These are phyloP conservation scores for Talaromyces marneffei DNA, from an alignment of 2,329 filamentous ascomycete species.

Conservation along the genomic window DNA sequence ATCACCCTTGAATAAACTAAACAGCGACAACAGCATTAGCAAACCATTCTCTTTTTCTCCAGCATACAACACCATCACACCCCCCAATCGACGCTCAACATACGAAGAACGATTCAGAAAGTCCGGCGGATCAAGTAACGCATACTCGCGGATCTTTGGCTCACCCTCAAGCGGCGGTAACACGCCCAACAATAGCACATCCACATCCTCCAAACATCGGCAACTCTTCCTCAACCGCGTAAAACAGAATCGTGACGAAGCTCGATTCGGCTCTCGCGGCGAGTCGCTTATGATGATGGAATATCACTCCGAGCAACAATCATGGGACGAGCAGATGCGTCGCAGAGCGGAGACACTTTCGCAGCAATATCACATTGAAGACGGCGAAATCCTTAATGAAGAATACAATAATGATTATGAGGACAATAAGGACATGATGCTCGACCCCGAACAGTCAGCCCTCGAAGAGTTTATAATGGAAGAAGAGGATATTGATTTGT, in stretches of 20 bases:
- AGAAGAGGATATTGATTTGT: constrained; percentile 30
- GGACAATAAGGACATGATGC: constrained; percentile 13
- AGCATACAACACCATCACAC: background rate
- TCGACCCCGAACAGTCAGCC: constrained; percentile 21
- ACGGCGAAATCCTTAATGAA: constrained; percentile 13
- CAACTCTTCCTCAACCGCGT: constrained; percentile 39
- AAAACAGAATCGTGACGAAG: constrained; percentile 34
- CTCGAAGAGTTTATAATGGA: constrained; percentile 33
- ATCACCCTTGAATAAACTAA: background rate
- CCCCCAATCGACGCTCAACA: constrained; percentile 15
- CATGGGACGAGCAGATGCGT: constrained; percentile 37
- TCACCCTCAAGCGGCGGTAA: constrained; percentile 4
- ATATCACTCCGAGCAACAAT: constrained; percentile 32
- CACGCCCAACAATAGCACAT: constrained; percentile 19
- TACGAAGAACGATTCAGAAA: constrained; percentile 35
- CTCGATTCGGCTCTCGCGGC: constrained; percentile 35
- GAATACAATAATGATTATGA: constrained; percentile 6
- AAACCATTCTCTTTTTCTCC: constrained; percentile 3
- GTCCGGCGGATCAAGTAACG: constrained; percentile 28
- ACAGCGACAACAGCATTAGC: background rate
- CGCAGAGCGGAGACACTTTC: constrained; percentile 26
- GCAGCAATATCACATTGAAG: constrained; percentile 16
- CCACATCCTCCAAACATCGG: constrained; percentile 31
- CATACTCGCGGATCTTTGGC: constrained; percentile 15
- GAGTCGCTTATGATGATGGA: constrained; percentile 42